phyloP scores from a whole-genome alignment of 345 rosid species.

The Populus tremula region DNA sequence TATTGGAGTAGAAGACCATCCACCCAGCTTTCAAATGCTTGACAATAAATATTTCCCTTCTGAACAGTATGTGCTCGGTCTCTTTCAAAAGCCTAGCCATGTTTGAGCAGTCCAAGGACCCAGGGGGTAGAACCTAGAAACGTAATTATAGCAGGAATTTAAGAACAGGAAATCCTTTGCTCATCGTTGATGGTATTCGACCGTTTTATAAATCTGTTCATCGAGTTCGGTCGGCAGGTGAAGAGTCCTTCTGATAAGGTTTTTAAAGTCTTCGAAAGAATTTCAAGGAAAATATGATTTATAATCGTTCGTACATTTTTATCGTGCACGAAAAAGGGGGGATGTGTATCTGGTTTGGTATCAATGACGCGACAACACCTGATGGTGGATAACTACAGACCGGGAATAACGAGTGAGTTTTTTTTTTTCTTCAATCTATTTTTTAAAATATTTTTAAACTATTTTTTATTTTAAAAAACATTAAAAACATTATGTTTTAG shows the following conservation, averaged over 20 bases:
- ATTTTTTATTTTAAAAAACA: no score
- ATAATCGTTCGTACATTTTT: neutral
- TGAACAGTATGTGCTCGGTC: neutral
- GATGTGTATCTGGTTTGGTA: no score
- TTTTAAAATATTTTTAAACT: no score
- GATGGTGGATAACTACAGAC: no score
- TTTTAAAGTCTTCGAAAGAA: neutral
- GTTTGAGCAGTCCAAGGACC: neutral
- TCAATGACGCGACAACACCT: neutral
- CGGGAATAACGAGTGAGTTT: no score
- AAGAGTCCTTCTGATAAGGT: neutral
- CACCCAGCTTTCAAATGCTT: neutral
- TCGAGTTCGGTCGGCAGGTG: neutral
- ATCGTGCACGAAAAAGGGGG: neutral
- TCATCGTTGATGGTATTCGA: neutral
- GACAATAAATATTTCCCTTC: neutral
- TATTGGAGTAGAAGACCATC: neutral
- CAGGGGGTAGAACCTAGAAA: neutral
- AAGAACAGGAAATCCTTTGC: neutral
- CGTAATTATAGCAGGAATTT: neutral
- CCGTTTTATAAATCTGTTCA: neutral
- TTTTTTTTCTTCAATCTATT: no score
- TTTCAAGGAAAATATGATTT: neutral
- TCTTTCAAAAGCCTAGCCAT: neutral
- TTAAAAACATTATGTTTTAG: no score